These are phyloP conservation scores for Shiraia bambusicola DNA, from an alignment of 2,329 filamentous ascomycete species.

Conservation along the genomic window DNA sequence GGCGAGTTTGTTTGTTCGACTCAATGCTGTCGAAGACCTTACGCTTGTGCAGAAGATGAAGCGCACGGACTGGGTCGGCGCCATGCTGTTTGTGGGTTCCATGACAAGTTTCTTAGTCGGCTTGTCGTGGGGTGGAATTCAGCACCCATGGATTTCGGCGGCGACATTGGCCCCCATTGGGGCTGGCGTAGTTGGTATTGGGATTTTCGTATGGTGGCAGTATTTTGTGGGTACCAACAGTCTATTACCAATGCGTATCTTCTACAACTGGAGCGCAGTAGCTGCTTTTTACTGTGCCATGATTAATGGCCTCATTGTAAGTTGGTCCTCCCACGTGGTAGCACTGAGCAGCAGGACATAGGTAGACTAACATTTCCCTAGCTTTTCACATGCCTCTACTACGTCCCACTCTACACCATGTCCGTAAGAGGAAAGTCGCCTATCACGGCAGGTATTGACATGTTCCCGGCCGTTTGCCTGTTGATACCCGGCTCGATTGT, in stretches of 20 bases:
- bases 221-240: conserved; percentile 35
- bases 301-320: conserved; percentile 48
- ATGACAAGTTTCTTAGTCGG: conserved; percentile 46
- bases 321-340: conserved; percentile 9
- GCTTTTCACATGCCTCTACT: conserved; percentile 48
- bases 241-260: conserved; percentile 43
- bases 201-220: conserved; percentile 43
- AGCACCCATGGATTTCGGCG: conserved; percentile 44
- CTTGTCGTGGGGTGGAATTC: conserved; percentile 47
- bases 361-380: conserved; percentile 16
- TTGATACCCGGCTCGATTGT: conserved; percentile 30
- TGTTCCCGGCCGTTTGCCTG: conserved; percentile 42
- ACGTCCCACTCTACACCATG: conserved; percentile 46
- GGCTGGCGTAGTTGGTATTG: conserved; percentile 35
- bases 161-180: conserved; percentile 45
- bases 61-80: conserved; percentile 48
- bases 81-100: conserved; percentile 42
- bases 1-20: conserved; percentile 23
- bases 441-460: conserved; percentile 41
- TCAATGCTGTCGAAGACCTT: conserved; percentile 20
- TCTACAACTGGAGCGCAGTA: conserved; percentile 38
- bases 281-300: conserved; percentile 47
- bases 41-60: conserved; percentile 26
- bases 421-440: conserved; percentile 39
- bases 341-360: not conserved